Evolutionary conservation across 345 rosid genomes (phyloP), one percentile per base, ranked within the genome.

Genomic region (Turritis glabra): DNA sequence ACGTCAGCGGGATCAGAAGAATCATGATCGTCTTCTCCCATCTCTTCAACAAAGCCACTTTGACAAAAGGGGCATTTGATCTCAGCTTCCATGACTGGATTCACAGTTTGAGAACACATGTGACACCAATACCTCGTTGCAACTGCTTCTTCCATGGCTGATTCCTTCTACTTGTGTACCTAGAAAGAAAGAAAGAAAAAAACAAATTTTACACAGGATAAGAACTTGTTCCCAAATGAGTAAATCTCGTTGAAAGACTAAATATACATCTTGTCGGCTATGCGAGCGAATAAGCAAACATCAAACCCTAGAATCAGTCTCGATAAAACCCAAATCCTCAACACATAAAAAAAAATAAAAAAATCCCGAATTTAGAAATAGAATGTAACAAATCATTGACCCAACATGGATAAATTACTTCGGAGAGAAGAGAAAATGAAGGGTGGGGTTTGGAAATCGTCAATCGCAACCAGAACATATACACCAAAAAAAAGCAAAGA

Each of bases 11-110:
- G 41, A 69, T 84, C 92, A 5, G 82, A 18, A 27, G 62, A 53
- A 29, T 67, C 69, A 23, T 55, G 66, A 14, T 72, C 50, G 0
- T 41, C 56, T 0, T 41, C 73, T 52, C 53, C 64, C 70, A 85
- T 81, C 57, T 83, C 87, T 80, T 85, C 95, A 23, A 93, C 62
- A 25, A 85, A 89, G 3, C 90, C 88, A 56, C 81, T 77, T 18
- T 71, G 83, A 37, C 97, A 86, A 14, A 77, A 75, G 13, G 96
- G 87, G 70, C 91, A 93, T 82, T 81, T 83, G 48, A 78, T 80
- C 25, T 80, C 85, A 37, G 62, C 77, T 63, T 77, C 97, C 76
- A 63, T 53, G 3, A 67, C 37, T 11, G 86, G 91, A 58, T 74
- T 80, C 81, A 92, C 91, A 46, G 76, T 63, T 33, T 41, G 86